Percentiles rank a stretch among this genome's conserved stretches.
phyloP scores from a whole-genome alignment of 2,329 filamentous ascomycete species.

The Aspergillus eucalypticola region DNA sequence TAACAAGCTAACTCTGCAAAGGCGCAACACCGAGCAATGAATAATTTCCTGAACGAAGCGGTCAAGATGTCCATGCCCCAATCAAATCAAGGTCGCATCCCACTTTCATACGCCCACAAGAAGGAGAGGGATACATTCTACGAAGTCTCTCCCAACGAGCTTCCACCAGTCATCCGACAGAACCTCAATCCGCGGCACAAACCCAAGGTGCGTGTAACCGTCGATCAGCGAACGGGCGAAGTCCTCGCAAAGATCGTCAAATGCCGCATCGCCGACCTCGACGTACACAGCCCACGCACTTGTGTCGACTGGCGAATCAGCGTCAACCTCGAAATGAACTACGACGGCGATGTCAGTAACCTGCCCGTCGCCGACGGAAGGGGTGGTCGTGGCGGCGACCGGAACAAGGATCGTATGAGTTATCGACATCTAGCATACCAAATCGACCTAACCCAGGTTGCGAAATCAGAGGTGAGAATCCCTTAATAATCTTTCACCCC shows the following conservation, averaged over 20 bases:
- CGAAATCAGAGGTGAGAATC: conserved; percentile 49
- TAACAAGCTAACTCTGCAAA: conserved; percentile 37
- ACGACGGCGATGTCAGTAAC: conserved; percentile 65
- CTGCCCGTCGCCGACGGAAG: conserved; percentile 48
- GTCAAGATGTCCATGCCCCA: conserved; percentile 52
- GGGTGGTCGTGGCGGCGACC: conserved; percentile 52
- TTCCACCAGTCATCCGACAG: conserved; percentile 65
- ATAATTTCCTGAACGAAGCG: conserved; percentile 78
- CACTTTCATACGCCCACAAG: conserved; percentile 75
- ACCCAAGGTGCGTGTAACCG: conserved; percentile 71
- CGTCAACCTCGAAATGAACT: conserved; percentile 91
- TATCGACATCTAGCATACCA: conserved; percentile 87
- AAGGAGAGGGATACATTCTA: conserved; percentile 83
- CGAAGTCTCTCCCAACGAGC: conserved; percentile 64
- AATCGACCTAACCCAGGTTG: conserved; percentile 91
- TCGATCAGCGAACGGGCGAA: conserved; percentile 69
- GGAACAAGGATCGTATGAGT: conserved; percentile 86
- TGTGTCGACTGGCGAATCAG: conserved; percentile 90
- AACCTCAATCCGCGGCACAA: conserved; percentile 61
- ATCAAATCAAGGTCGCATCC: conserved; percentile 38
- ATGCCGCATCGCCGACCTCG: conserved; percentile 81
- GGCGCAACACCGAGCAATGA: conserved; percentile 79
- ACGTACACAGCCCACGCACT: conserved; percentile 74
- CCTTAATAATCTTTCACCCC: background rate
- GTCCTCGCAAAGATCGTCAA: conserved; percentile 87